A percentile compares a stretch with the other conserved stretches of the same genome.
phyloP scores from a whole-genome alignment of 1,139 yeast genomes.

The Nakaseomyces nivariensis region DNA sequence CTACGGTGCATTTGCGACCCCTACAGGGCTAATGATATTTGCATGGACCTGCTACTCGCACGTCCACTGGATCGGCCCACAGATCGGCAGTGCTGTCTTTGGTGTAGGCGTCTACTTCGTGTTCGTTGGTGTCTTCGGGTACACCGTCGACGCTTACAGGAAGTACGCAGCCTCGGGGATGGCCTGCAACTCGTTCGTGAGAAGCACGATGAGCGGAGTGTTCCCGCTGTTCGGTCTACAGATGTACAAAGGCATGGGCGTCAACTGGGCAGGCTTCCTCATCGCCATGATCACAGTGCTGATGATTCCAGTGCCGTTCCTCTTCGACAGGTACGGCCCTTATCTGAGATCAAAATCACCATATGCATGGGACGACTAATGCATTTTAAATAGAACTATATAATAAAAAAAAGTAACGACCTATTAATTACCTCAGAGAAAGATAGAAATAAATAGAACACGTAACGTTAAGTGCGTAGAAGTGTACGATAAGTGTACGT shows the following conservation, averaged over 20 bases:
- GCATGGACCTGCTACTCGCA: conserved; percentile 58
- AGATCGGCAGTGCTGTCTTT: conserved; percentile 53
- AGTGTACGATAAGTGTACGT: too few relatives aligned
- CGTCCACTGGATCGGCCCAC: conserved; percentile 71
- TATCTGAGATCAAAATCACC: conserved; percentile 51
- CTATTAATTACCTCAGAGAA: neutral
- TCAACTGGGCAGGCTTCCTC: conserved; percentile 52
- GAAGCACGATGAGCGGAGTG: conserved; percentile 62
- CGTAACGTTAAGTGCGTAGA: too few relatives aligned
- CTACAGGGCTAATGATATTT: conserved; percentile 62
- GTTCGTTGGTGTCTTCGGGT: conserved; percentile 47
- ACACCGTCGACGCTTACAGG: conserved; percentile 54
- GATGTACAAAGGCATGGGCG: conserved; percentile 45
- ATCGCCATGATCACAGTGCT: conserved; percentile 46
- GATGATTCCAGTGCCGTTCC: conserved; percentile 66
- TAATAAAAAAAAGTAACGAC: neutral
- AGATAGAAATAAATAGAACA: too few relatives aligned
- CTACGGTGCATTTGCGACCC: conserved; percentile 37
- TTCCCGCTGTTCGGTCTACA: conserved; percentile 67
- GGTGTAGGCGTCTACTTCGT: conserved; percentile 49
- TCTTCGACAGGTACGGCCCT: conserved; percentile 59
- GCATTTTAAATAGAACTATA: neutral
- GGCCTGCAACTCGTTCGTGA: conserved; percentile 65
- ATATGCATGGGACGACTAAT: conserved; percentile 33
- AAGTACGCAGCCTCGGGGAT: conserved; percentile 67